Base-by-base conservation (phyloP, 305 asterid genomes). In the Fraxinus baroniana region DNA sequence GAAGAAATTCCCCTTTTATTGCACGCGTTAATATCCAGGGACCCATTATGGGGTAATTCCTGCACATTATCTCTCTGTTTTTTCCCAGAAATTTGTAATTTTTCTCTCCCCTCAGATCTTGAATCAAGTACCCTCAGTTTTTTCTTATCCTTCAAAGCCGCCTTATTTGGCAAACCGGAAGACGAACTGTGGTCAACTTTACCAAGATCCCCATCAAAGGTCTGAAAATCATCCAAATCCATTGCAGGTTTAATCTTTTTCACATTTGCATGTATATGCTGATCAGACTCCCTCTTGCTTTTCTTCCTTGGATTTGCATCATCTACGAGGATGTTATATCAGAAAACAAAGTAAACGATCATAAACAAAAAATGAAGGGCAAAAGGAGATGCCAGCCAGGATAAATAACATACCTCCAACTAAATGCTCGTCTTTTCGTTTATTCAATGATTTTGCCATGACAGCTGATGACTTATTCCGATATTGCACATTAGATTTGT, bases 291-390 rank as follows among this genome's bases (percentile, higher is more conserved):
- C 85, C 88, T 85, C 87, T 86, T 90, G 75, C 74, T 35, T 88
- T 84, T 91, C 86, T 89, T 93, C 76, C 85, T 90, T n/a, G 81
- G 88, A 80, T 86, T 88, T 78, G 80, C 86, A 86, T 87, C 90
- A 88, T 90, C 99, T 95, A 91, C 85, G 76, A 89, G 82, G 64
- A 89, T 78, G 79, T 88, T 80, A 80, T 81, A 77, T 81, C 79
- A 79, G 76, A 83, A 77, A 86, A 79, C 33, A 82, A 83, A 83
- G 55, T 83, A 81, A 20, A 84, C 46, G 83, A 33, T 84, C 75
- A 80, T 62, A 80, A 80, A 57, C 35, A 64, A 24, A 76, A 71
- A 77, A 80, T n/a, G 70, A 37, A 83, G 76, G 57, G 79, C 66
- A 74, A 71, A 80, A 86, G 26, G 80, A 85, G 78, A 83, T 57